phyloP scores from a whole-genome alignment of 345 rosid species.

The Citrus trifoliata region DNA sequence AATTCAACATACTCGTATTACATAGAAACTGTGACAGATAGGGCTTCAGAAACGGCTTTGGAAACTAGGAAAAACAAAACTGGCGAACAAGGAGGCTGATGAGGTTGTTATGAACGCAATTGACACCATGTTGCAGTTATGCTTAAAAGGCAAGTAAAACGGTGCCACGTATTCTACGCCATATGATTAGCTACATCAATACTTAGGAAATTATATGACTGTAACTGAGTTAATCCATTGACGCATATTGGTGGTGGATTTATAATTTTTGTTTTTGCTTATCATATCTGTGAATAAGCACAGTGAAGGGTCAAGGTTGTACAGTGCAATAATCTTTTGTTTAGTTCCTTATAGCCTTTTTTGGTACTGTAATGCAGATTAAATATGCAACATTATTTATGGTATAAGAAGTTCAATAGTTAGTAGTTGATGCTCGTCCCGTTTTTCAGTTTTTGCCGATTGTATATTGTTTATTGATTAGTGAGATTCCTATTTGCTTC shows the following conservation, averaged over 20 bases:
- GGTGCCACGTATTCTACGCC: slow-evolving; percentile 6
- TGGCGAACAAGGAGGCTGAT: slow-evolving; percentile 21
- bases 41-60: slow-evolving; percentile 3
- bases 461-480: not conserved
- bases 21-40: slow-evolving; percentile 8
- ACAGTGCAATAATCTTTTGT: slow-evolving; percentile 37
- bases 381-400: slow-evolving; percentile 6
- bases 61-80: not conserved
- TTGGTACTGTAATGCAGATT: not conserved
- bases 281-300: slow-evolving; percentile 40
- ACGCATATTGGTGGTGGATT: slow-evolving; percentile 22
- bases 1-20: slow-evolving; percentile 11
- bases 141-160: not conserved
- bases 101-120: not conserved
- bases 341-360: slow-evolving; percentile 16
- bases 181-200: slow-evolving; percentile 2
- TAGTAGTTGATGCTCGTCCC: not conserved
- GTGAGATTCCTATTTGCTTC: too few relatives aligned
- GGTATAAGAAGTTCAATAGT: not conserved
- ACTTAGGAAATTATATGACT: slow-evolving; percentile 15
- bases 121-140: slow-evolving; percentile 15
- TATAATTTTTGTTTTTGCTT: slow-evolving; percentile 34
- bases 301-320: slow-evolving; percentile 36
- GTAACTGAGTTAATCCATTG: slow-evolving; percentile 23
- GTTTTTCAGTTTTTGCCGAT: not conserved